Percentiles rank a stretch among this genome's conserved stretches.
Conservation (phyloP, 805 yeast genomes). For the Martiniozyma abietophila region DNA sequence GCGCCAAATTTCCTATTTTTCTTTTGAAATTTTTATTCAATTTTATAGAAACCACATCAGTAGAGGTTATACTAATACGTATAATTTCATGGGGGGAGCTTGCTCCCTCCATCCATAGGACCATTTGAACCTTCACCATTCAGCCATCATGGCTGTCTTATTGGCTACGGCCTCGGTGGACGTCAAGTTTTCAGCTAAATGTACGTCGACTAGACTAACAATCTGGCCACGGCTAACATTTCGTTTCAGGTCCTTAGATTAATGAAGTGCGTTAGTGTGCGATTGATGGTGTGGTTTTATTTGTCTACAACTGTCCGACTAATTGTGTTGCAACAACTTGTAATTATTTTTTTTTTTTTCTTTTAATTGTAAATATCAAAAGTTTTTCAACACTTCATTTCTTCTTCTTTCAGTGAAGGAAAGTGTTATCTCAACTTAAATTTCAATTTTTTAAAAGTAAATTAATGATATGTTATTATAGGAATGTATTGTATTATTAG, state of each 20-base stretch:
- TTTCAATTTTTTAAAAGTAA: no score
- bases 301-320: constrained; percentile 28
- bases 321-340: constrained; percentile 42
- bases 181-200: constrained; percentile 51
- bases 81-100: constrained; percentile 27
- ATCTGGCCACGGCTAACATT: constrained; percentile 61
- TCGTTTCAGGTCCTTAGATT: constrained; percentile 74
- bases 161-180: constrained; percentile 16
- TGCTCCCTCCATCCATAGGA: constrained; percentile 29
- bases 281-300: constrained; percentile 19
- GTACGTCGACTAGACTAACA: constrained; percentile 63
- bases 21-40: constrained; percentile 9
- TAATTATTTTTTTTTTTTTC: neutral
- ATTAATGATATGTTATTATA: no score
- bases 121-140: constrained; percentile 34
- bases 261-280: constrained; percentile 29
- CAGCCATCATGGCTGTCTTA: constrained; percentile 32
- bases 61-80: constrained; percentile 75
- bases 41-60: constrained; percentile 45
- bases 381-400: no score
- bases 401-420: no score
- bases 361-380: no score
- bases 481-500: no score
- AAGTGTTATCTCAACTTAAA: no score
- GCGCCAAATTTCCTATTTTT: neutral